Conservation (phyloP, 176 grass and related monocot species). For the Juncus inflexus region DNA sequence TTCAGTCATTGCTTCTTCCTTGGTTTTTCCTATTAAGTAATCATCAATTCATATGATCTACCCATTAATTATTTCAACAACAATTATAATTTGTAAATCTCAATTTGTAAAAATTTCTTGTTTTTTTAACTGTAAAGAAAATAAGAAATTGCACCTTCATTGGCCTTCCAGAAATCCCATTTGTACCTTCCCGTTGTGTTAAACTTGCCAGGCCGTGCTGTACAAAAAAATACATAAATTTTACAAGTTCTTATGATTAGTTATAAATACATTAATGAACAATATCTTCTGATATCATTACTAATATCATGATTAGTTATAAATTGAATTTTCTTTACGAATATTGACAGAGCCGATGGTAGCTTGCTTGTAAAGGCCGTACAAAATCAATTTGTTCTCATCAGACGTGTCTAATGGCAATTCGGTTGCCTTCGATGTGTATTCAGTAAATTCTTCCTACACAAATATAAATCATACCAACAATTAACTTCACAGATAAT, state of each 20-base stretch:
- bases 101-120: no score
- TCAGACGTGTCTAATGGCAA: constrained; percentile 39
- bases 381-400: constrained; percentile 61
- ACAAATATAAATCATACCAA: not conserved
- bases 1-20: constrained; percentile 68
- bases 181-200: constrained; percentile 52
- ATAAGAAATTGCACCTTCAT: constrained; percentile 43
- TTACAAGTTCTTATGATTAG: not conserved
- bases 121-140: no score
- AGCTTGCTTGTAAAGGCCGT: constrained; percentile 78
- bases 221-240: constrained; percentile 14
- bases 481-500: no score
- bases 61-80: no score
- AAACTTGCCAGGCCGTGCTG: constrained; percentile 62
- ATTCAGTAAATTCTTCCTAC: constrained; percentile 69
- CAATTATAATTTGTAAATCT: no score
- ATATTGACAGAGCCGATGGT: constrained; percentile 59
- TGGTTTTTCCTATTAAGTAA: constrained; percentile 40
- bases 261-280: no score
- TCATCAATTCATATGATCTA: no score
- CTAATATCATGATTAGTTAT: not conserved
- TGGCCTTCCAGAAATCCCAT: constrained; percentile 82
- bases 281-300: not conserved
- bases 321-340: constrained; percentile 35
- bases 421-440: constrained; percentile 58